Percentiles rank a stretch among this genome's conserved stretches.
Evolutionary conservation across 495 filamentous ascomycete species (phyloP).

Genomic region (Diplogelasinospora grovesii): DNA sequence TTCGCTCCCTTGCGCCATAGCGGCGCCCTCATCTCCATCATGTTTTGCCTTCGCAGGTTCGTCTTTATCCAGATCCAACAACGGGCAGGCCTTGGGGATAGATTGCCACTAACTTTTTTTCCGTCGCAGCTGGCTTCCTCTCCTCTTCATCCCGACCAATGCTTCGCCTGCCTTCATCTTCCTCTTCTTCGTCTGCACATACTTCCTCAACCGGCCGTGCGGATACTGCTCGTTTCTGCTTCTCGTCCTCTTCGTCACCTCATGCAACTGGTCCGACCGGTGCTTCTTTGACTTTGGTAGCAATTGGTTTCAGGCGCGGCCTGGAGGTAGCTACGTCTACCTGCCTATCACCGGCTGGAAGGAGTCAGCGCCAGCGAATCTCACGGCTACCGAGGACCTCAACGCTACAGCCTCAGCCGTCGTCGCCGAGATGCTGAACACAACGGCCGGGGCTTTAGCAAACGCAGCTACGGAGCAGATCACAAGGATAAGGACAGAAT

Average conservation of each 20-base stretch:
- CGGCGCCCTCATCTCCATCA: conserved; percentile 35
- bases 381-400: conserved; percentile 24
- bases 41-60: conserved; percentile 84
- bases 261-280: conserved; percentile 84
- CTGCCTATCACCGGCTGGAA: conserved; percentile 18
- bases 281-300: conserved; percentile 80
- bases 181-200: conserved; percentile 83
- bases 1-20: too few species aligned
- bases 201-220: conserved; percentile 83
- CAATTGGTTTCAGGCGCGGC: conserved; percentile 74
- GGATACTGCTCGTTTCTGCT: conserved; percentile 87
- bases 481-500: conserved; percentile 52
- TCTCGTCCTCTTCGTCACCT: conserved; percentile 79
- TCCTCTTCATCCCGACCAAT: conserved; percentile 71
- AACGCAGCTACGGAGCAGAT: conserved; percentile 59
- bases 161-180: conserved; percentile 81
- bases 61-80: conserved; percentile 12
- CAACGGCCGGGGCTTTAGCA: conserved; percentile 58
- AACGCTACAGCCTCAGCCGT: conserved; percentile 31
- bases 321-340: conserved; percentile 15
- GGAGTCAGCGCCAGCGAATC: conserved; percentile 20
- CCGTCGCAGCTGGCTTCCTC: conserved; percentile 56
- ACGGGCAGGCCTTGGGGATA: too few species aligned
- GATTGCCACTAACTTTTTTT: conserved; percentile 3
- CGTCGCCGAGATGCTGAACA: conserved; percentile 57